Evolutionary conservation across 1,139 yeast genomes (phyloP), one percentile per base, ranked within the genome.

Genomic region (Candida glucosophila): DNA sequence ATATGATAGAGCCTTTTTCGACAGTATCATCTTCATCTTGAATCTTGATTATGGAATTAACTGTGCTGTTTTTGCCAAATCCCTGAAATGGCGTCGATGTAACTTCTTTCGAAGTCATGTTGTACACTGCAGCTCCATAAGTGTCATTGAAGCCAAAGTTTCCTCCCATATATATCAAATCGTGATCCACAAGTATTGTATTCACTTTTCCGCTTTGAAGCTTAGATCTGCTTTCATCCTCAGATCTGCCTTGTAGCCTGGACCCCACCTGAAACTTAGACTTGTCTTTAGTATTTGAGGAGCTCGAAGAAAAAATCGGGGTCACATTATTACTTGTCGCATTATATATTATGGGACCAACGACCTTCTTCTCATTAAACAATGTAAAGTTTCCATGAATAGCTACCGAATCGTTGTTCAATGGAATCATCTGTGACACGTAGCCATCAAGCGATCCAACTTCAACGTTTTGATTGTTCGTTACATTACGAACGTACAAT

Each of bases 101-200:
- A 21, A 82, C 54, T 3, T 53, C 26, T 12, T 60, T 43, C 3
- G 68, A 42, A 0, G 65, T 39, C n/a, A 56, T 46, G 46, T 82
- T 67, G 62, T 83, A 88, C 6, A 75, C 53, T 7, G 83, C 77
- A 0, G 73, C 80, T 26, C 90, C 82, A 33, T 67, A 53, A 1
- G 80, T 64, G 21, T 61, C 52, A 31, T 71, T 59, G 42, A 52
- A 77, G 10, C 64, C 50, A 40, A 90, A 73, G 33, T 72, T 62
- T 15, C 98, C 98, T 7, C 97, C 98, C 27, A 83, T 66, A 44
- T 82, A 86, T 1, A 86, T 64, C 14, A 69, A 37, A 11, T 67
- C 56, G 17, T 55, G 51, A 32, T 67, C 70, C 3, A 57, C 41
- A 41, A 59, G 66, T 1, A 76, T 58, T 1, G 82, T 56, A 13